A percentile compares a stretch with the other conserved stretches of the same genome.
Conservation (phyloP, 2,329 filamentous ascomycete species). For the Penicillium sp. region DNA sequence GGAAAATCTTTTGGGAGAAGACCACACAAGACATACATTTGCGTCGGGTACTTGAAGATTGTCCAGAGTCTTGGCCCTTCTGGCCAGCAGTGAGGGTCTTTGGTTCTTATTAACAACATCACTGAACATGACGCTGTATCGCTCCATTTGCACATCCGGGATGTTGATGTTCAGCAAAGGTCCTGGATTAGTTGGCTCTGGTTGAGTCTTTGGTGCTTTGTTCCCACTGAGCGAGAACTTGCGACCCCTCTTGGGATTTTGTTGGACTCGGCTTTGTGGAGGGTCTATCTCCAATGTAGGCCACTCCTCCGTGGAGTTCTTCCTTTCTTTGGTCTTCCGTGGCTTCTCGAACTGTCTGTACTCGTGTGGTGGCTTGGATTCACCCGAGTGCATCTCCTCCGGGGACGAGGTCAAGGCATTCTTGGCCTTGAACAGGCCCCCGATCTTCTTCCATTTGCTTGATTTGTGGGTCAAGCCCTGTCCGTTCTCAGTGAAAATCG, state of each 20-base stretch:
- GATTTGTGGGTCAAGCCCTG: slow-evolving; percentile 29
- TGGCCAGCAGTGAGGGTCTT: slow-evolving; percentile 33
- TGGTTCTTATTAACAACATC: slow-evolving; percentile 61
- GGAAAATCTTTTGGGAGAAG: not conserved
- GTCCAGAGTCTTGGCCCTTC: slow-evolving; percentile 41
- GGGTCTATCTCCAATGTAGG: slow-evolving; percentile 17
- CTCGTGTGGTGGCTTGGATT: slow-evolving; percentile 13
- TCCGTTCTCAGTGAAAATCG: slow-evolving; percentile 12
- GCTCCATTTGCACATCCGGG: slow-evolving; percentile 75
- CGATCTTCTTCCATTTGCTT: slow-evolving; percentile 51
- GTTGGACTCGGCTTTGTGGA: not conserved
- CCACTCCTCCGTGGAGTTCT: slow-evolving; percentile 20
- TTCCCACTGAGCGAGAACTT: slow-evolving; percentile 13
- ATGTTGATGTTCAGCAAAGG: slow-evolving; percentile 73
- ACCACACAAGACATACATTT: slow-evolving; percentile 31
- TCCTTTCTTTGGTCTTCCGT: not conserved
- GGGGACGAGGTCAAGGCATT: slow-evolving; percentile 23
- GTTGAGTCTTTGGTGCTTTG: slow-evolving; percentile 3
- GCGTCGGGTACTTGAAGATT: slow-evolving; percentile 58
- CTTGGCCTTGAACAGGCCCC: slow-evolving; percentile 45
- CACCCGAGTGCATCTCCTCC: slow-evolving; percentile 14
- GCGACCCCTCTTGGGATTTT: slow-evolving; percentile 9
- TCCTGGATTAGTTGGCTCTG: slow-evolving; percentile 14
- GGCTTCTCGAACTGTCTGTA: not conserved
- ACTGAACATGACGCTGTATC: slow-evolving; percentile 94